These are phyloP conservation scores for Phylloboletellus chloephorus DNA, from an alignment of 1,284 basidiomycete genomes.

Conservation along the genomic window DNA sequence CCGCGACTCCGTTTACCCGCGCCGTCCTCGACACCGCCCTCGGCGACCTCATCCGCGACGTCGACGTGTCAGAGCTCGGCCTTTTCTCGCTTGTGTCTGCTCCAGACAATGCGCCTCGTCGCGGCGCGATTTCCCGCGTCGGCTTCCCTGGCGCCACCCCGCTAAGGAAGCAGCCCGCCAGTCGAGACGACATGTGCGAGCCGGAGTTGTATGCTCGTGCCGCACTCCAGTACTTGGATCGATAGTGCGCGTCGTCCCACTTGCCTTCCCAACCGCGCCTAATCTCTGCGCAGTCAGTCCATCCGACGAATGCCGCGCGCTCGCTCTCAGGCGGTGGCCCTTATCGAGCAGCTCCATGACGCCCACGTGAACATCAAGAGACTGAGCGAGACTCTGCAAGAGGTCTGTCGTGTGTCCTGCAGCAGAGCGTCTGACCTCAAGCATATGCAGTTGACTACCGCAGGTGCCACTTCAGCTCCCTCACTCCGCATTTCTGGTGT, in stretches of 20 bases:
- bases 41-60: slow-evolving; percentile 70
- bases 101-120: slow-evolving; percentile 24
- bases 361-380: slow-evolving; percentile 48
- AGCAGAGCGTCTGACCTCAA: slow-evolving; percentile 1
- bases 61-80: slow-evolving; percentile 69
- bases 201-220: slow-evolving; percentile 72
- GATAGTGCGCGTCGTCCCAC: slow-evolving; percentile 49
- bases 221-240: slow-evolving; percentile 66
- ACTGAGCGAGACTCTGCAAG: slow-evolving; percentile 45
- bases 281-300: slow-evolving; percentile 40
- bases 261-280: background rate
- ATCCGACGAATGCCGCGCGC: slow-evolving; percentile 70
- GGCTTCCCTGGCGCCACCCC: slow-evolving; percentile 68
- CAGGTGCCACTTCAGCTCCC: slow-evolving; percentile 34
- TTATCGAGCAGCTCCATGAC: slow-evolving; percentile 49
- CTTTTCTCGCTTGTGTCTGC: slow-evolving; percentile 53
- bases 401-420: slow-evolving; percentile 39
- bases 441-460: slow-evolving; percentile 19
- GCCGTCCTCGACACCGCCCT: slow-evolving; percentile 59
- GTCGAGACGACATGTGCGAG: slow-evolving; percentile 45
- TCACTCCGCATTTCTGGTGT: slow-evolving; percentile 40
- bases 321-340: slow-evolving; percentile 47
- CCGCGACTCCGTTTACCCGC: slow-evolving; percentile 44
- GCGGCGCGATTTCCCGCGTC: slow-evolving; percentile 51
- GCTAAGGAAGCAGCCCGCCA: slow-evolving; percentile 43